These are phyloP conservation scores for Datura wrightii DNA, from an alignment of 257 asterid species.

Conservation along the genomic window DNA sequence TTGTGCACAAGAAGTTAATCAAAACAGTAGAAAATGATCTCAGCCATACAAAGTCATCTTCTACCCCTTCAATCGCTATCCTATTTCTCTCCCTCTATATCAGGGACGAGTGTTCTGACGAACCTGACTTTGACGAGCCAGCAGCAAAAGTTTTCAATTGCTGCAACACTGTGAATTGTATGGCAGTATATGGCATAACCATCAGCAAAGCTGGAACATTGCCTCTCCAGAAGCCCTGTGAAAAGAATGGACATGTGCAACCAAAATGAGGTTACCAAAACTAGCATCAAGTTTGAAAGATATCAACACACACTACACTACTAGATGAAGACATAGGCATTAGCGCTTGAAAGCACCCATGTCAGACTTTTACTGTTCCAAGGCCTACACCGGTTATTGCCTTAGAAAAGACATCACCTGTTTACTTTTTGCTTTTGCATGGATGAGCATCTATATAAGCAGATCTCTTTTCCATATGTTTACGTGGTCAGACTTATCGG, in stretches of 20 bases:
- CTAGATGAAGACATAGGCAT: neutral
- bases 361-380: neutral
- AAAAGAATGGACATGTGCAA: neutral
- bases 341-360: neutral
- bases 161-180: slow-evolving; percentile 82
- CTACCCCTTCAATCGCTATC: neutral
- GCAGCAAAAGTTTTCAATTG: slow-evolving; percentile 75
- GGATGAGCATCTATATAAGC: neutral
- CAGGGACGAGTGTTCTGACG: slow-evolving; percentile 9
- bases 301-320: neutral
- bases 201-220: slow-evolving; percentile 94
- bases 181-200: slow-evolving; percentile 97
- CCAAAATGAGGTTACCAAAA: slow-evolving; percentile 5
- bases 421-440: neutral
- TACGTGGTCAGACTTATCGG: neutral
- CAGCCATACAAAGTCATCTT: neutral
- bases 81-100: neutral
- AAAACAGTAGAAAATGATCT: neutral
- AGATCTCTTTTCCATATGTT: neutral
- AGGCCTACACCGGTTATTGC: neutral
- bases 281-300: neutral
- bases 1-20: neutral
- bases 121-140: slow-evolving; percentile 91
- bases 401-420: neutral
- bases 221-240: slow-evolving; percentile 97